These are phyloP conservation scores for Solanum chilense DNA, from an alignment of 257 asterid genomes.

Conservation along the genomic window DNA sequence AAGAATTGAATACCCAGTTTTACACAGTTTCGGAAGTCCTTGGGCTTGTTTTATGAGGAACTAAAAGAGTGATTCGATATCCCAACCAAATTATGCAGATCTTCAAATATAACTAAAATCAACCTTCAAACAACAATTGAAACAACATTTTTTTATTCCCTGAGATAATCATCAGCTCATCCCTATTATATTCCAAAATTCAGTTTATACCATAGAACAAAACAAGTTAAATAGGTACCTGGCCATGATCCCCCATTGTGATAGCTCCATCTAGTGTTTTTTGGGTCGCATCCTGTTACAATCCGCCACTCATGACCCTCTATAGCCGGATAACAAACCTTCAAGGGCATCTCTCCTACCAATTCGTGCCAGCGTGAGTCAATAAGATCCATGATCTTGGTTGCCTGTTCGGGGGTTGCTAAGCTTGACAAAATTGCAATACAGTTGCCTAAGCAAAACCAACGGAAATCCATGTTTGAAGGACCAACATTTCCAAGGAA, in stretches of 20 bases:
- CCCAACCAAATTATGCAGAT: not conserved
- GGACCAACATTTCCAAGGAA: constrained; percentile 66
- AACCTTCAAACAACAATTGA: too few species aligned
- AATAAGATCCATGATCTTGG: constrained; percentile 59
- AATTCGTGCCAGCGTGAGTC: constrained; percentile 63
- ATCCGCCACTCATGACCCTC: constrained; percentile 66
- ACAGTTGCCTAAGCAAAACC: constrained; percentile 67
- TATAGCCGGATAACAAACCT: constrained; percentile 68
- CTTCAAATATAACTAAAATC: too few species aligned
- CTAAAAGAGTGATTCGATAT: not conserved
- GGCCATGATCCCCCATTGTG: constrained; percentile 80
- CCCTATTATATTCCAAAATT: not conserved
- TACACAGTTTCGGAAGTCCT: not conserved
- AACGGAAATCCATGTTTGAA: constrained; percentile 61
- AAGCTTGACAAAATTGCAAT: constrained; percentile 54
- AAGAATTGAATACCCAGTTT: not conserved
- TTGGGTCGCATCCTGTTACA: constrained; percentile 56
- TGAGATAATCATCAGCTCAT: not conserved
- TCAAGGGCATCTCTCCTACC: constrained; percentile 72
- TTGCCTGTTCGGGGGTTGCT: constrained; percentile 51
- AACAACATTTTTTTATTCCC: too few species aligned
- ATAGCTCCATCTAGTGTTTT: constrained; percentile 67
- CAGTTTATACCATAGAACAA: not conserved
- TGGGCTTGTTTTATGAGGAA: not conserved
- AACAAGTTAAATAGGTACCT: constrained; percentile 14